These are phyloP conservation scores for Verruconis gallopava DNA, from an alignment of 2,329 filamentous ascomycete species.

Conservation along the genomic window DNA sequence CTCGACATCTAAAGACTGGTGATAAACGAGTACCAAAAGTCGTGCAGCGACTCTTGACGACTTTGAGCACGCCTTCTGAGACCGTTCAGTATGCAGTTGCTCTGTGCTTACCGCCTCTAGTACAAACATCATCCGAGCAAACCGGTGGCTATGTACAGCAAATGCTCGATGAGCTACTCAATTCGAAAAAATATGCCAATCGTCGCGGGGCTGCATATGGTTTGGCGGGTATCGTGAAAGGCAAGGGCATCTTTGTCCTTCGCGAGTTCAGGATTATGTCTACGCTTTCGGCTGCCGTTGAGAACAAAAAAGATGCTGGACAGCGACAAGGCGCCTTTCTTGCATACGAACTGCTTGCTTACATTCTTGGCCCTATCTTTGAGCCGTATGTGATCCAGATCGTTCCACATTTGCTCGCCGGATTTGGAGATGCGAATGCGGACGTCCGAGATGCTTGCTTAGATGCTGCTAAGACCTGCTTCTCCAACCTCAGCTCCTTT, in stretches of 20 bases:
- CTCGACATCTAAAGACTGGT: constrained; percentile 71
- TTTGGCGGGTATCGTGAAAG: constrained; percentile 75
- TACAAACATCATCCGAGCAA: constrained; percentile 66
- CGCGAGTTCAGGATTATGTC: constrained; percentile 79
- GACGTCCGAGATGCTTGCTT: constrained; percentile 90
- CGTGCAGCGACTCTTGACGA: constrained; percentile 71
- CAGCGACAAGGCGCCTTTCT: constrained; percentile 81
- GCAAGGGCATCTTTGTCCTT: constrained; percentile 71
- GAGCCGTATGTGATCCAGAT: constrained; percentile 96
- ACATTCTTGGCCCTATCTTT: constrained; percentile 75
- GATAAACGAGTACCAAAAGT: constrained; percentile 81
- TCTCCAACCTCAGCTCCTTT: constrained; percentile 83
- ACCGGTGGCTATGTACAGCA: constrained; percentile 68
- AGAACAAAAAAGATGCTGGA: constrained; percentile 87
- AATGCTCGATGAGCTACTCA: constrained; percentile 69
- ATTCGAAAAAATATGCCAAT: constrained; percentile 81
- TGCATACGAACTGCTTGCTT: constrained; percentile 80
- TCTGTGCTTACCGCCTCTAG: constrained; percentile 82
- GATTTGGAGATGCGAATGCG: constrained; percentile 76
- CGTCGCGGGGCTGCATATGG: constrained; percentile 92
- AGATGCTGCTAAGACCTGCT: constrained; percentile 87
- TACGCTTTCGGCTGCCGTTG: constrained; percentile 65
- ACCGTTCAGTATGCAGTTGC: constrained; percentile 94
- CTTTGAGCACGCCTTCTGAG: constrained; percentile 87
- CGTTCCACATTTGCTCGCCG: constrained; percentile 75